phyloP scores from a whole-genome alignment of 2,329 filamentous ascomycete species.

The Grosmannia huntii region DNA sequence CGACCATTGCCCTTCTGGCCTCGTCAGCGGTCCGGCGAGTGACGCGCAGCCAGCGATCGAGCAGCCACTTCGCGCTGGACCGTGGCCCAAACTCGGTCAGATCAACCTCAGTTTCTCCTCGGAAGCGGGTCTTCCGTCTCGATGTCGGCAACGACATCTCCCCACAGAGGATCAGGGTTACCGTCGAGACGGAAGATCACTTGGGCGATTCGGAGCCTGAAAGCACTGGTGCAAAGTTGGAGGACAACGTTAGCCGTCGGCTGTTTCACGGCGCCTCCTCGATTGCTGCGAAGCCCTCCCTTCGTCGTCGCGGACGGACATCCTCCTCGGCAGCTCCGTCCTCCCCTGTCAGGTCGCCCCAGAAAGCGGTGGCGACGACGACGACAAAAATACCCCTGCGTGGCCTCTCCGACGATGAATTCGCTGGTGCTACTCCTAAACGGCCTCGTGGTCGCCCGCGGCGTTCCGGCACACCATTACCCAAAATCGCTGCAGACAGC shows the following conservation, averaged over 20 bases:
- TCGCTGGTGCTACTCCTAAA: slow-evolving; percentile 17
- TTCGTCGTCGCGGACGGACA: slow-evolving; percentile 17
- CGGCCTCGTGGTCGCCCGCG: slow-evolving; percentile 22
- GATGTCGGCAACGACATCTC: slow-evolving; percentile 37
- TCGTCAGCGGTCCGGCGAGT: slow-evolving; percentile 24
- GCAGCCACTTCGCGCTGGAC: slow-evolving; percentile 23
- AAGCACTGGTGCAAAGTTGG: neutral
- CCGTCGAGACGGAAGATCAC: slow-evolving; percentile 37
- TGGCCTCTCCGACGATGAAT: slow-evolving; percentile 29
- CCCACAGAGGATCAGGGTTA: slow-evolving; percentile 40
- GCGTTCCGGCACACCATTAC: slow-evolving; percentile 39
- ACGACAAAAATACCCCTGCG: slow-evolving; percentile 30
- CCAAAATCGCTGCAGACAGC: slow-evolving; percentile 11
- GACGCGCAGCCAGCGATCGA: slow-evolving; percentile 30
- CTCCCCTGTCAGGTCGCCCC: slow-evolving; percentile 7
- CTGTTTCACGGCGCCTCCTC: slow-evolving; percentile 17
- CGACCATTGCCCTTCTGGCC: neutral
- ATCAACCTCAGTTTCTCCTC: slow-evolving; percentile 26
- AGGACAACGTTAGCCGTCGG: slow-evolving; percentile 19
- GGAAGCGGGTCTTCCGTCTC: slow-evolving; percentile 44
- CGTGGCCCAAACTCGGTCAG: slow-evolving; percentile 10
- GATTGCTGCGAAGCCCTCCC: slow-evolving; percentile 23
- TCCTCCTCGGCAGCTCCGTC: neutral
- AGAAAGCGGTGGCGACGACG: slow-evolving; percentile 30
- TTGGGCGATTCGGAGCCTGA: slow-evolving; percentile 4